Percentiles rank a stretch among this genome's conserved stretches.
phyloP scores from a whole-genome alignment of 495 filamentous ascomycete species.

The Aspergillus conjunctus region DNA sequence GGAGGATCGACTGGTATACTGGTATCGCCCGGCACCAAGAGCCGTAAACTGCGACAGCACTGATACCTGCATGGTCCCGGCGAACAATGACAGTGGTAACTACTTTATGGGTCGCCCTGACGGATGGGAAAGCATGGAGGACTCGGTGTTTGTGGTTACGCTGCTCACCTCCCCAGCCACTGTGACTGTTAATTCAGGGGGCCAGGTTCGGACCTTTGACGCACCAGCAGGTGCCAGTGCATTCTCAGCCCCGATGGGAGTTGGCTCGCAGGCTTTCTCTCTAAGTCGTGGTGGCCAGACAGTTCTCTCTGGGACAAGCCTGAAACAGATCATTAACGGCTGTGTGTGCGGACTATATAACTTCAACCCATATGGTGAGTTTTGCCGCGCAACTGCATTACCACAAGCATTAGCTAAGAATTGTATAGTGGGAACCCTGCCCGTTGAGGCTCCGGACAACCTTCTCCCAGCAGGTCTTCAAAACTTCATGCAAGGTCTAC shows the following conservation, averaged over 20 bases:
- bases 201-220: conserved; percentile 44
- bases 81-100: conserved; percentile 51
- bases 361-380: conserved; percentile 58
- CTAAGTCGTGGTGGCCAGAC: conserved; percentile 46
- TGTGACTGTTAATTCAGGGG: conserved; percentile 52
- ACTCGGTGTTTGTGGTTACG: conserved; percentile 59
- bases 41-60: conserved; percentile 54
- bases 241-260: conserved; percentile 54
- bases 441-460: conserved; percentile 41
- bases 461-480: conserved; percentile 46
- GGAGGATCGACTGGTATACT: conserved; percentile 59
- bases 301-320: conserved; percentile 53
- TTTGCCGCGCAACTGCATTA: background rate
- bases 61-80: conserved; percentile 48
- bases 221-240: conserved; percentile 55
- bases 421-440: conserved; percentile 45
- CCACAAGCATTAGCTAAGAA: background rate
- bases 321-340: conserved; percentile 50
- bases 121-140: conserved; percentile 54
- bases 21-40: conserved; percentile 57
- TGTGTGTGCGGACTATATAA: conserved; percentile 65
- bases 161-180: conserved; percentile 50
- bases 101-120: conserved; percentile 61
- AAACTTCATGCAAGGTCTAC: conserved; percentile 46
- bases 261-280: conserved; percentile 55